These are phyloP conservation scores for Leccinum fallax DNA, from an alignment of 1,284 basidiomycete genomes.

Conservation along the genomic window DNA sequence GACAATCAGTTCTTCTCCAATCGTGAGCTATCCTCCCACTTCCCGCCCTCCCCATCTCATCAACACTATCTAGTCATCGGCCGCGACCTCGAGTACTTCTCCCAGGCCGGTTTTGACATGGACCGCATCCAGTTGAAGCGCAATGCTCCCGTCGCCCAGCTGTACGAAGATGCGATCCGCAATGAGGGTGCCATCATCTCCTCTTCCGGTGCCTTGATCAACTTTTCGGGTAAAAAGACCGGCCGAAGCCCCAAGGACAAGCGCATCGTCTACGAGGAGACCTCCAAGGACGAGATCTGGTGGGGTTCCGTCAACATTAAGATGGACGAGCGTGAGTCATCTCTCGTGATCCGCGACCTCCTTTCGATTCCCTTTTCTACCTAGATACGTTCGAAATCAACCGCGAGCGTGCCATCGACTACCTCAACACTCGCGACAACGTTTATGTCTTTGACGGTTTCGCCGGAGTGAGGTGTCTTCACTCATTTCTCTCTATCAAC, in stretches of 20 bases:
- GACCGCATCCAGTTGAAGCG: conserved; percentile 86
- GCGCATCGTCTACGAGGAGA: conserved; percentile 98
- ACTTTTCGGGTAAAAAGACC: conserved; percentile 99
- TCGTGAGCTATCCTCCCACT: conserved; percentile 44
- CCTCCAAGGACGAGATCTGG: conserved; percentile 98
- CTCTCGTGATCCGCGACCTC: neutral
- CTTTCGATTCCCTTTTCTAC: conserved; percentile 1
- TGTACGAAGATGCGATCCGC: conserved; percentile 98
- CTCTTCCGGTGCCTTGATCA: conserved; percentile 95
- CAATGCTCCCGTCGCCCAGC: conserved; percentile 92
- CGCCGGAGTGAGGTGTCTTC: conserved; percentile 68
- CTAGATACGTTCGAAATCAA: conserved; percentile 99
- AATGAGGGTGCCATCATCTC: conserved; percentile 99
- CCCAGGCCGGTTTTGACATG: conserved; percentile 99
- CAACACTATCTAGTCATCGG: conserved; percentile 70
- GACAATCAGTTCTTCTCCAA: conserved; percentile 63
- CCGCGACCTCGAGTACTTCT: conserved; percentile 95
- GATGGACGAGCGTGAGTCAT: conserved; percentile 88
- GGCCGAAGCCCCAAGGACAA: conserved; percentile 99
- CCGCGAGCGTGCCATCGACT: conserved; percentile 99
- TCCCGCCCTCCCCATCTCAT: conserved; percentile 13
- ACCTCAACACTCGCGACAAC: conserved; percentile 97
- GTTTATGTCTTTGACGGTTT: conserved; percentile 99
- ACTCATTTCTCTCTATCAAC: conserved; percentile 5
- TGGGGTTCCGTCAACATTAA: conserved; percentile 99